A percentile compares a stretch with the other conserved stretches of the same genome.
Evolutionary conservation across 225 moss, liverwort and hornwort species (phyloP).

Genomic region (Bryoerythrophyllum caledonicum): DNA sequence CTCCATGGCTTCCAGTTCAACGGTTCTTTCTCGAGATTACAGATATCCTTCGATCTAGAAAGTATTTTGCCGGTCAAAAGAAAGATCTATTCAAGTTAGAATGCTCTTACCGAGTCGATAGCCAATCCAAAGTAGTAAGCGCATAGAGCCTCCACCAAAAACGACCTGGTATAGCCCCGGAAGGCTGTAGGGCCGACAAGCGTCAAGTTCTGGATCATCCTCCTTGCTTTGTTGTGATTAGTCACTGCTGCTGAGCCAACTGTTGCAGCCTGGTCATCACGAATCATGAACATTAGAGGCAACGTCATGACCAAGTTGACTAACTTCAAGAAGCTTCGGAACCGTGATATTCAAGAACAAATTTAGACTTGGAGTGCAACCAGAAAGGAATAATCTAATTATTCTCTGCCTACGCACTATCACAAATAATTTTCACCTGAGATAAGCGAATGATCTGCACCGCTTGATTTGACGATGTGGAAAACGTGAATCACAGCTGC

Average conservation of each 20-base stretch:
- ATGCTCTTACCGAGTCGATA: constrained; percentile 43
- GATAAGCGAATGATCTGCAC: constrained; percentile 67
- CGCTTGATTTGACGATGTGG: constrained; percentile 21
- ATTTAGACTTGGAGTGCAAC: neutral
- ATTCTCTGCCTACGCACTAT: neutral
- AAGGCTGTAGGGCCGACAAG: no score
- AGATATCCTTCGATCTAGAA: neutral
- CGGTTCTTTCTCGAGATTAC: neutral
- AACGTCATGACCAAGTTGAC: neutral
- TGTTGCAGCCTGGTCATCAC: constrained; percentile 45
- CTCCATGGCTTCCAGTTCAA: neutral
- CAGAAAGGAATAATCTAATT: neutral
- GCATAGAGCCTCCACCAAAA: no score
- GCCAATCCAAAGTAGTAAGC: constrained; percentile 32
- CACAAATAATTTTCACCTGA: constrained; percentile 42
- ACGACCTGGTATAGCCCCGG: no score
- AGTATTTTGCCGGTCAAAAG: neutral
- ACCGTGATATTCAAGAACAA: neutral
- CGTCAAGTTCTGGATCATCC: no score
- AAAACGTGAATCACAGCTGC: constrained; percentile 38
- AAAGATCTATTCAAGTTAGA: neutral
- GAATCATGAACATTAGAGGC: neutral
- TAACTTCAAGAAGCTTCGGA: neutral
- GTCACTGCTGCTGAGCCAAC: constrained; percentile 61
- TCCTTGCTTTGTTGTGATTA: neutral